These are phyloP conservation scores for Boletus subcaerulescens DNA, from an alignment of 768 basidiomycete species.

Conservation along the genomic window DNA sequence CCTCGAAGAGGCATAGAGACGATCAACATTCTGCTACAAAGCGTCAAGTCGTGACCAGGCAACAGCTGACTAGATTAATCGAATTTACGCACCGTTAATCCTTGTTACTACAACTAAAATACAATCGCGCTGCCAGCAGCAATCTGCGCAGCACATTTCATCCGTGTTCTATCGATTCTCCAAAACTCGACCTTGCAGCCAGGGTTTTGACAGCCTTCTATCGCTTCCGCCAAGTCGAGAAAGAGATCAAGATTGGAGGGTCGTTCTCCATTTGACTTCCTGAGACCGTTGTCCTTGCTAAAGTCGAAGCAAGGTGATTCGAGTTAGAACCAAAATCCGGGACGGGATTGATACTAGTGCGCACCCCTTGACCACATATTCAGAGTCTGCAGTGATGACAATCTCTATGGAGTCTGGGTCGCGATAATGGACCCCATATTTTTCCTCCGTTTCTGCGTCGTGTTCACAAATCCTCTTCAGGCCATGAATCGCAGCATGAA, in stretches of 20 bases:
- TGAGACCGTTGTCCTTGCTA: neutral
- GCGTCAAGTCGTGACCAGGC: too few species aligned
- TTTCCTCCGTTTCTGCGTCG: neutral
- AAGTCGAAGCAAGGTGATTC: too few species aligned
- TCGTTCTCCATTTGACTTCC: neutral
- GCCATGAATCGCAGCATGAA: slow-evolving; percentile 28
- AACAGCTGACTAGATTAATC: too few species aligned
- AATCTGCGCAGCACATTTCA: too few species aligned
- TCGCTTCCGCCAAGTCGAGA: neutral
- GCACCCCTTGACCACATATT: slow-evolving; percentile 9
- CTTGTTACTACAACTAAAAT: too few species aligned
- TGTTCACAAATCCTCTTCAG: slow-evolving; percentile 2
- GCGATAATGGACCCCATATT: too few species aligned
- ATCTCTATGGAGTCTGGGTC: neutral
- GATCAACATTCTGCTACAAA: too few species aligned
- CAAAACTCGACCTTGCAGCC: slow-evolving; percentile 23
- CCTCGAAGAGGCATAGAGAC: too few species aligned
- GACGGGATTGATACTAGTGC: neutral
- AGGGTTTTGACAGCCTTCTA: neutral
- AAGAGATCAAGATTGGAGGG: slow-evolving; percentile 7
- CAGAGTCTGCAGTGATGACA: neutral
- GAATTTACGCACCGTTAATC: too few species aligned
- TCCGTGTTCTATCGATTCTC: neutral
- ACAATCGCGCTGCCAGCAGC: too few species aligned
- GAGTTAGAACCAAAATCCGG: too few species aligned